A percentile compares a stretch with the other conserved stretches of the same genome.
These are phyloP conservation scores for Stagonosporopsis rhizophila DNA, from an alignment of 2,329 filamentous ascomycete genomes.

Conservation along the genomic window DNA sequence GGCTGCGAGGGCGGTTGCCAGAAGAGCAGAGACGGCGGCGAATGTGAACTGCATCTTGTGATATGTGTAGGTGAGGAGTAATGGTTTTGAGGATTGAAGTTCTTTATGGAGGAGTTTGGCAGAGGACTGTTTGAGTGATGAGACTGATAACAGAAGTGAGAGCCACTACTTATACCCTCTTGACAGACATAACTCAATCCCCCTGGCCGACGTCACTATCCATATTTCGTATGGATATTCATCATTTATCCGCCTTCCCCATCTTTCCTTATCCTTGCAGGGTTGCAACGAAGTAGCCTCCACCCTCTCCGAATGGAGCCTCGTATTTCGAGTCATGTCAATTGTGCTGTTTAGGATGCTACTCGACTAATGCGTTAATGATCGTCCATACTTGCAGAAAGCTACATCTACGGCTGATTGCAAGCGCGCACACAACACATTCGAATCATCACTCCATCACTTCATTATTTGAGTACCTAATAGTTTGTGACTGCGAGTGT, in stretches of 20 bases:
- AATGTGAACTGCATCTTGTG: conserved; percentile 28
- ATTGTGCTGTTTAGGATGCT: neutral
- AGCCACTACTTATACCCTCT: conserved; percentile 24
- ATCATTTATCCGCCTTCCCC: conserved; percentile 4
- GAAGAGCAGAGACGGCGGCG: conserved; percentile 28
- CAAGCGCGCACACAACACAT: neutral
- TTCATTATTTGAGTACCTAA: too few relatives aligned
- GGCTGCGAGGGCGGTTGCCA: conserved; percentile 27
- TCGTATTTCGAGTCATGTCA: neutral
- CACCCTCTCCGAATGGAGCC: neutral
- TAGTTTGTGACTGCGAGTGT: neutral
- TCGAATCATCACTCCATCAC: neutral
- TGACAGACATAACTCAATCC: neutral
- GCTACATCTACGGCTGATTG: neutral
- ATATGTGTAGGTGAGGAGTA: neutral
- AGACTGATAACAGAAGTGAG: neutral
- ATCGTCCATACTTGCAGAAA: neutral
- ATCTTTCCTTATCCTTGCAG: conserved; percentile 7
- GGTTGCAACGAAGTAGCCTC: conserved; percentile 4
- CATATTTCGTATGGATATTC: neutral
- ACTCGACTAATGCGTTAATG: neutral
- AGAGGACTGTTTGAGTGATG: conserved; percentile 3
- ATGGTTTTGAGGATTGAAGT: neutral
- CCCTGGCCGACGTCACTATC: conserved; percentile 13
- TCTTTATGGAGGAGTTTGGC: neutral